Conservation (phyloP, 768 basidiomycete species). For the Psilocybe cubensis region DNA sequence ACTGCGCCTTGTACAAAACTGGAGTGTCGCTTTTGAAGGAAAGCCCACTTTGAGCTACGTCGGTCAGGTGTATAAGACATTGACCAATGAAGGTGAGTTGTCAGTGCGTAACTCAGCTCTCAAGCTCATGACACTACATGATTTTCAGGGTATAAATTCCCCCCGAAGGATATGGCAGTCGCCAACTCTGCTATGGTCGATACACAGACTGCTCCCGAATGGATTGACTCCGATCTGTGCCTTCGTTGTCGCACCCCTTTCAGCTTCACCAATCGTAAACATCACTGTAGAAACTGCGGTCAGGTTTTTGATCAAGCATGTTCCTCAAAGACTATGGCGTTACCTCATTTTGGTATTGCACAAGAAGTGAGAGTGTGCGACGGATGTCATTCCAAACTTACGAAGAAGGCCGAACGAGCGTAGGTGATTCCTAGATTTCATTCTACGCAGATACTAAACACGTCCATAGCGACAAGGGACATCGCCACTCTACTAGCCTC, state of each 20-base stretch:
- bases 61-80: slow-evolving; percentile 76
- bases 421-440: slow-evolving; percentile 30
- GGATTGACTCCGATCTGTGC: slow-evolving; percentile 96
- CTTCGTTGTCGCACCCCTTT: slow-evolving; percentile 91
- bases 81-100: slow-evolving; percentile 72
- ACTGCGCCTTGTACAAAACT: slow-evolving; percentile 85
- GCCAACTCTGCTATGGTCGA: slow-evolving; percentile 87
- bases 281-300: slow-evolving; percentile 98
- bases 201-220: slow-evolving; percentile 91
- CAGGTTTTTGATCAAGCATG: slow-evolving; percentile 95
- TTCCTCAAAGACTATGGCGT: slow-evolving; percentile 78
- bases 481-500: slow-evolving; percentile 58
- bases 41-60: slow-evolving; percentile 76
- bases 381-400: slow-evolving; percentile 79
- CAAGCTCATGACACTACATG: slow-evolving; percentile 4
- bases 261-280: slow-evolving; percentile 94
- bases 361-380: slow-evolving; percentile 96
- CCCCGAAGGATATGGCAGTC: slow-evolving; percentile 71
- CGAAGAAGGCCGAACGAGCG: slow-evolving; percentile 63
- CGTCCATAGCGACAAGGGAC: slow-evolving; percentile 43
- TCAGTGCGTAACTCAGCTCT: neutral
- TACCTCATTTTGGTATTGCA: slow-evolving; percentile 93
- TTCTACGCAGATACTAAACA: slow-evolving; percentile 6
- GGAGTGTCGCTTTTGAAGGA: slow-evolving; percentile 89
- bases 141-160: slow-evolving; percentile 78